Evolutionary conservation across 2,329 filamentous ascomycete genomes (phyloP).

Genomic region (Stemphylium lycopersici): DNA sequence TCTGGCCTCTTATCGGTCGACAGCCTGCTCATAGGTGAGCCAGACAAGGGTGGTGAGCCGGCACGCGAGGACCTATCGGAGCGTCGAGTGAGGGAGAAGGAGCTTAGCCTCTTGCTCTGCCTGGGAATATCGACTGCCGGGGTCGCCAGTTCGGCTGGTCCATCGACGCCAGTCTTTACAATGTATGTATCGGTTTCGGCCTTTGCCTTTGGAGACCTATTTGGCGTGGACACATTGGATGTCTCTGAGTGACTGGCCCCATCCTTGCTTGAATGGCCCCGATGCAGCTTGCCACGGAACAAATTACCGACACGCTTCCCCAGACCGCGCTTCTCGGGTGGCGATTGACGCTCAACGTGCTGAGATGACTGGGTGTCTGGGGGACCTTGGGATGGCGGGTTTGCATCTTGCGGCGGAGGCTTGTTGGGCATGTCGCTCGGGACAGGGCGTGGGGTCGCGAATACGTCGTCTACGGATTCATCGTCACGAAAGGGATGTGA

Average conservation of each 20-base stretch:
- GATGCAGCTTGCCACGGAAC: slow-evolving; percentile 36
- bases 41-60: slow-evolving; percentile 45
- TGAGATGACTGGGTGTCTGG: slow-evolving; percentile 1
- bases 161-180: slow-evolving; percentile 40
- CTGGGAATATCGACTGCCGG: slow-evolving; percentile 33
- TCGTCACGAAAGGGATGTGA: slow-evolving; percentile 40
- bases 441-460: slow-evolving; percentile 23
- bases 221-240: slow-evolving; percentile 2
- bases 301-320: slow-evolving; percentile 42
- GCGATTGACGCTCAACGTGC: slow-evolving; percentile 13
- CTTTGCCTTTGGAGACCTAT: slow-evolving; percentile 7
- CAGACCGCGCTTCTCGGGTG: slow-evolving; percentile 37
- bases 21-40: slow-evolving; percentile 46
- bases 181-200: slow-evolving; percentile 24
- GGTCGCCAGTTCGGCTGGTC: slow-evolving; percentile 29
- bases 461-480: slow-evolving; percentile 28
- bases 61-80: slow-evolving; percentile 47
- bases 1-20: slow-evolving; percentile 21
- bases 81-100: slow-evolving; percentile 48
- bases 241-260: slow-evolving; percentile 5
- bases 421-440: slow-evolving; percentile 10
- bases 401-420: slow-evolving; percentile 7
- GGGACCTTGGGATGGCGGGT: not conserved
- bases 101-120: slow-evolving; percentile 39
- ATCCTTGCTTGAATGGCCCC: slow-evolving; percentile 13